Evolutionary conservation across 2,329 filamentous ascomycete genomes (phyloP), one percentile per base, ranked within the genome.

Genomic region (Ascochyta fabae): DNA sequence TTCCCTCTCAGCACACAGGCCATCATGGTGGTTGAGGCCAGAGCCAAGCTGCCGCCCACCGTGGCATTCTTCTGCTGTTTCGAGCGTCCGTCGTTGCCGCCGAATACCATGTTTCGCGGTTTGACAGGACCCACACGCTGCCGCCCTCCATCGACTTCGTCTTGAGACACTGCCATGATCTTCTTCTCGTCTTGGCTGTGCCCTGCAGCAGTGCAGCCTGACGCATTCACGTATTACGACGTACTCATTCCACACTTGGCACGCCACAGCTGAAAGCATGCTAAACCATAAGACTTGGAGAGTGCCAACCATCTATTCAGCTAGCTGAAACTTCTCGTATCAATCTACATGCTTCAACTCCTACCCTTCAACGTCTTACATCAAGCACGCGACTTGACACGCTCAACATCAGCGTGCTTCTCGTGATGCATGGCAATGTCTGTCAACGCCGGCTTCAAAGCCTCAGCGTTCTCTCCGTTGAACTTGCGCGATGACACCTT

Each of bases 401-500:
- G 59, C 56, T 66, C 60, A 36, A 59, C 53, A 22, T 31, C 45
- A 38, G 48, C 49, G 44, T 66, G 54, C 44, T 66, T 66, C 53
- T 66, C 64, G 29, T 54, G 48, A 31, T 65, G 64, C 38, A 52
- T 36, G 15, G 62, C 62, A 27, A 58, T 54, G n/a, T 62, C 62
- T 13, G 48, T 45, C 34, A 67, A 38, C 13, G 51, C 58, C 3
- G 64, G 64, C 57, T 67, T 60, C 40, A 67, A 24, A 1, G 59
- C 39, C 12, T 64, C 60, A 1, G 64, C 64, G n/a, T 57, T 56
- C 38, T 62, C 61, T 9, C 62, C 58, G 22, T 62, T 64, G 19
- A 67, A 67, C 40, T 65, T 66, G 55, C 65, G 63, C n/a, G 63
- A 57, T 3, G 61, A 64, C 34, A 67, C 54, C 51, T 53, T 64